These are phyloP conservation scores for Rubia peregrina DNA, from an alignment of 305 asterid species.

Conservation along the genomic window DNA sequence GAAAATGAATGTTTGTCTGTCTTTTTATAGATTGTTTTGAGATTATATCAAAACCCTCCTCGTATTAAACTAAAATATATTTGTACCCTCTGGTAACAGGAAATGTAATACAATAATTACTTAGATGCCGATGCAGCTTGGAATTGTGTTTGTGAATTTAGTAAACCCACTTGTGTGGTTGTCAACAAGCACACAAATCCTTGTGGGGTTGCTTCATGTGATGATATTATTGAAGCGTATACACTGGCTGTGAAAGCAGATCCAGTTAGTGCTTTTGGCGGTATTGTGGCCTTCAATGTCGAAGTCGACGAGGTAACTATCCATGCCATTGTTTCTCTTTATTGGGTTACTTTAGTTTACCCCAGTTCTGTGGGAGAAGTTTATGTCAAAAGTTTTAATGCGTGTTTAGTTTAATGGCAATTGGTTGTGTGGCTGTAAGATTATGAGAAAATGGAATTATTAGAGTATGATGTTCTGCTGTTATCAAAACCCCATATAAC, in stretches of 20 bases:
- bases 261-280: conserved; percentile 98
- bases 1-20: too few relatives aligned
- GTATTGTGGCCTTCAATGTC: conserved; percentile 92
- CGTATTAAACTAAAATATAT: background rate
- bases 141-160: conserved; percentile 93
- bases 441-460: background rate
- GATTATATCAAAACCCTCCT: background rate
- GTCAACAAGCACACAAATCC: conserved; percentile 98
- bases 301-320: conserved; percentile 88
- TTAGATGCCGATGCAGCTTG: conserved; percentile 98
- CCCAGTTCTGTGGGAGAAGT: background rate
- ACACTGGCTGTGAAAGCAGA: conserved; percentile 94
- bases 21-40: background rate
- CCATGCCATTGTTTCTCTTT: conserved; percentile 14
- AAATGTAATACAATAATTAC: conserved; percentile 91
- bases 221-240: conserved; percentile 77
- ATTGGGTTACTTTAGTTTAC: background rate
- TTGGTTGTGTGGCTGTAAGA: background rate
- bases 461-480: background rate
- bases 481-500: background rate
- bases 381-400: background rate
- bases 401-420: background rate
- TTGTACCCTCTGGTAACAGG: conserved; percentile 41
- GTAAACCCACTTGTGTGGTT: conserved; percentile 82
- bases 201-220: conserved; percentile 97